Base-by-base conservation (phyloP, 2,329 filamentous ascomycete species). In the Ophiocordyceps australis region DNA sequence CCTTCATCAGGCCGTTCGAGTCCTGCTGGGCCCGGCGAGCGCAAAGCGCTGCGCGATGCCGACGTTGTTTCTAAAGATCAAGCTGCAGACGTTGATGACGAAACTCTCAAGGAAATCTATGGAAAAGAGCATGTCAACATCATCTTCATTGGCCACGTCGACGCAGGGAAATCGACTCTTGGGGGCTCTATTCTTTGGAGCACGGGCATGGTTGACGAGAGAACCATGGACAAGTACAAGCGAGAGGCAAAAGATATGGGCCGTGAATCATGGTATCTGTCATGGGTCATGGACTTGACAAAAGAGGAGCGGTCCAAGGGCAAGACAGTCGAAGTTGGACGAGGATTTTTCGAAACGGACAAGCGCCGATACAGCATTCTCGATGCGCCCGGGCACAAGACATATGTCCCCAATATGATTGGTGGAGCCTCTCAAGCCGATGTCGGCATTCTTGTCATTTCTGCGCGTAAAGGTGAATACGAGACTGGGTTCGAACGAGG, bases 171-270 rank as follows among this genome's bases (percentile, higher is more conserved):
- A 59, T 94, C 83, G 20, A 98, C 89, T 4, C 65, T 98, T 5
- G 89, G 89, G 46, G 89, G 89, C 26, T 80, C 80, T 27, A 92
- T 98, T 35, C 63, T 98, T 10, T 93, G 89, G 50, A 73, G 72
- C 27, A 94, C 86, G 5, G 89, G 89, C 32, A 98, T 95, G 89
- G 89, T 98, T n/a, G 91, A 98, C 45, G 83, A 98, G 55, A 73
- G 89, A 48, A 98, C 89, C 19, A 71, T 98, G 64, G 89, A 98
- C 28, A 98, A 98, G 57, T 93, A 93, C 63, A 93, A 86, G 67
- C 73, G 71, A 40, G 91, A 98, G 43, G 86, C 89, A 26, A 95
- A 93, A 62, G 89, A 95, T 9, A 66, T 89, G 36, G 89, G 89
- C 27, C 79, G 85, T 59, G 89, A 95, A 58, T 92, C 86, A 4